Evolutionary conservation across 2,329 filamentous ascomycete genomes (phyloP).

Genomic region (Aureobasidium sp.): DNA sequence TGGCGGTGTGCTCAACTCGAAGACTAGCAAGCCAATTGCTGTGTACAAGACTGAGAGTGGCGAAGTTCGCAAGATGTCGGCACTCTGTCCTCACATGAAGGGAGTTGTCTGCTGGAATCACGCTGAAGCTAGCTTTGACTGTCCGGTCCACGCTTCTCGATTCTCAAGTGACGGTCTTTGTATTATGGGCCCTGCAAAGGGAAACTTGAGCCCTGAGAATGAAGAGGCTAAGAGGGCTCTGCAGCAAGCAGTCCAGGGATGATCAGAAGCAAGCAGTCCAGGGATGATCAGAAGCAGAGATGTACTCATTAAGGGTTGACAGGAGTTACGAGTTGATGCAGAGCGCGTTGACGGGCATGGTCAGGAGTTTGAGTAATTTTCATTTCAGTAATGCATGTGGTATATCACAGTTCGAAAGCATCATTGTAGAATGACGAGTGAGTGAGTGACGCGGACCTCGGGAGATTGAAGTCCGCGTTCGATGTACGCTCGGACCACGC

Average conservation of each 20-base stretch:
- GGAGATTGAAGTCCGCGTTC: background rate
- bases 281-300: background rate
- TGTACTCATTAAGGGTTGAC: background rate
- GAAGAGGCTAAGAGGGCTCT: slow-evolving; percentile 25
- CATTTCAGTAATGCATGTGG: background rate
- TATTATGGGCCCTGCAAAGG: slow-evolving; percentile 36
- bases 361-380: background rate
- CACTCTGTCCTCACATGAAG: slow-evolving; percentile 50
- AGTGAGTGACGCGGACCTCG: background rate
- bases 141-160: slow-evolving; percentile 41
- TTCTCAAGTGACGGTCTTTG: slow-evolving; percentile 38
- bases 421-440: background rate
- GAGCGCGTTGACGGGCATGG: background rate
- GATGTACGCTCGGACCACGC: background rate
- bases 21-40: slow-evolving; percentile 41
- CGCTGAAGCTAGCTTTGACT: slow-evolving; percentile 49
- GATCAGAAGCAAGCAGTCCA: background rate
- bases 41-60: slow-evolving; percentile 52
- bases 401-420: background rate
- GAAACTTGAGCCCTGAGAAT: slow-evolving; percentile 28
- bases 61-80: slow-evolving; percentile 44
- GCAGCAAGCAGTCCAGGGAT: slow-evolving; percentile 14
- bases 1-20: slow-evolving; percentile 48
- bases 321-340: background rate
- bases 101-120: slow-evolving; percentile 52